Base-by-base conservation (phyloP, 306 rosid species). In the Potentilla sterilis region DNA sequence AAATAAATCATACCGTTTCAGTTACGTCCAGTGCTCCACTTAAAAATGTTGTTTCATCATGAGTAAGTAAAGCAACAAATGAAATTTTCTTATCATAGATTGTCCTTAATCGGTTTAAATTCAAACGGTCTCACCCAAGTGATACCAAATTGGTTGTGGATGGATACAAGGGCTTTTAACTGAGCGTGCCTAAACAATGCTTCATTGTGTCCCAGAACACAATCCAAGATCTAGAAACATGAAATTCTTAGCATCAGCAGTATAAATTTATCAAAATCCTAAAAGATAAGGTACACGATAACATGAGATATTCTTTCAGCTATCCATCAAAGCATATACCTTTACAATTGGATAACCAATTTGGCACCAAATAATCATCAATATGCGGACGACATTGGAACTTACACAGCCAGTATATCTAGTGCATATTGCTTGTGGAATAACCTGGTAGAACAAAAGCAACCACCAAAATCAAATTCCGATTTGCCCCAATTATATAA, bases 1-100 rank as follows among this genome's bases (percentile, higher is more conserved):
- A n/a, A n/a, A n/a, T n/a, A n/a, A n/a, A n/a, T n/a, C n/a, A 35
- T 81, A 90, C 97, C 91, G 92, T 92, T 85, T 92, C 97, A 57
- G 97, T 95, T 80, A 95, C 87, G 81, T 90, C 97, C 34, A 92
- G 88, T n/a, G 99, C 97, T 35, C 97, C 99, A 55, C 97, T 95
- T 66, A 95, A 92, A 71, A 95, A 90, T 46, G 91, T 92, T 67
- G 99, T 95, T 86, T 95, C 99, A 43, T 90, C 93, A 42, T 90
- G 97, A 1, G 97, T 92, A 76, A 92, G 97, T 72, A 61, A 9
- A 82, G 72, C 83, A 67, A 28, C 28, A 75, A 32, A 49, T 15
- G 42, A 47, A 38, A 48, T 55, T 42, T 42, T 41, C 40, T 54
- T 21, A 14, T 51, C 37, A 82, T 40, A 67, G 43, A 21, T 46